A percentile compares a stretch with the other conserved stretches of the same genome.
Evolutionary conservation across 257 asterid genomes (phyloP).

Genomic region (Petunia axillaris): DNA sequence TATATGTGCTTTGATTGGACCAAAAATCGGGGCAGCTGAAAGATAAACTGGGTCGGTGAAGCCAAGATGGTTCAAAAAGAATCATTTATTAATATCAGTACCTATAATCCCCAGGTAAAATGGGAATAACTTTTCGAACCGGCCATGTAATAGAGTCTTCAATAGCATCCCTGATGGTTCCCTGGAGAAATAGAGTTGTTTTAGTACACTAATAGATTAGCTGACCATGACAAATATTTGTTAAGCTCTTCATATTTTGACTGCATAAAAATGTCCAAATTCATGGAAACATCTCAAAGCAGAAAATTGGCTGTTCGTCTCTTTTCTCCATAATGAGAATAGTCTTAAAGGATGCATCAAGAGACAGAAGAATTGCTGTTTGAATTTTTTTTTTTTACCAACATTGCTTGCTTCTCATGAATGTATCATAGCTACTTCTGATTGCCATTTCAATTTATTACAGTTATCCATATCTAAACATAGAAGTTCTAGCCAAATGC

Average conservation of each 20-base stretch:
- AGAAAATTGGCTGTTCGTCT: background rate
- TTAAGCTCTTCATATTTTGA: background rate
- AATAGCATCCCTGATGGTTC: slow-evolving; percentile 45
- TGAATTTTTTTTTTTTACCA: background rate
- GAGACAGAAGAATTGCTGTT: background rate
- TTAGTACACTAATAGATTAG: background rate
- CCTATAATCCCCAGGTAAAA: slow-evolving; percentile 56
- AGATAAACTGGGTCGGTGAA: background rate
- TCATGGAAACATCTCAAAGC: background rate
- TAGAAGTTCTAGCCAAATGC: background rate
- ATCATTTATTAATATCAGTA: background rate
- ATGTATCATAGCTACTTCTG: background rate
- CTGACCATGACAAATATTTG: background rate
- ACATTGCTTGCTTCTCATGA: background rate
- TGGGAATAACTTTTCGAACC: slow-evolving; percentile 47
- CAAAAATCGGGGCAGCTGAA: background rate
- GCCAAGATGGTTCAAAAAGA: background rate
- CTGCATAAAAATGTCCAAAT: background rate
- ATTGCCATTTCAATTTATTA: background rate
- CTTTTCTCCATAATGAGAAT: background rate
- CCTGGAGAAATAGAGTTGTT: slow-evolving; percentile 32
- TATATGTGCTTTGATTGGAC: background rate
- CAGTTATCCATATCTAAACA: background rate
- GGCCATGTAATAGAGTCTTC: slow-evolving; percentile 56
- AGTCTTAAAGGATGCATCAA: background rate